Conservation (phyloP, 1,284 basidiomycete genomes). For the Ganoderma meredithae region DNA sequence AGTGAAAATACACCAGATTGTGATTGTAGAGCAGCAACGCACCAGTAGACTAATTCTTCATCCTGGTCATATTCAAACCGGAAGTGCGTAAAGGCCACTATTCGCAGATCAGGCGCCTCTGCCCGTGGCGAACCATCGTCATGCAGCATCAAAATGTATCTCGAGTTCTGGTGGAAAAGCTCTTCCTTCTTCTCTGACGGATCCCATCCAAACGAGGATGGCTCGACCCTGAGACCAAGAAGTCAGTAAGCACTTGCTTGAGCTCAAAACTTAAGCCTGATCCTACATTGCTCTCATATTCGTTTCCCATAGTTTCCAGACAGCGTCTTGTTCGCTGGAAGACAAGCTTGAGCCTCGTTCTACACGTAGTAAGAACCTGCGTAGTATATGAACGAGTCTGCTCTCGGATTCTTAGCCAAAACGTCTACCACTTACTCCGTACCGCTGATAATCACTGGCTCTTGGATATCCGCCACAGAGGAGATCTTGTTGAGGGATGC, state of each 20-base stretch:
- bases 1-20: background rate
- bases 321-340: constrained; percentile 45
- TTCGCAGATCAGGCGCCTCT: constrained; percentile 22
- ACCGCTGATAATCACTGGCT: constrained; percentile 12
- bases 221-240: constrained; percentile 16
- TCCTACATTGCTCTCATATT: constrained; percentile 20
- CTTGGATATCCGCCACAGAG: constrained; percentile 10
- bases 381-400: background rate
- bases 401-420: too few relatives aligned
- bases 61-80: constrained; percentile 73
- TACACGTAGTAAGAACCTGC: constrained; percentile 47
- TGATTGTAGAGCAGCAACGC: constrained; percentile 19
- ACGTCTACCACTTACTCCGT: constrained; percentile 6
- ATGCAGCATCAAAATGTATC: constrained; percentile 60
- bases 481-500: constrained; percentile 24
- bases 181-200: constrained; percentile 62
- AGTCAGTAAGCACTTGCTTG: background rate
- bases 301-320: constrained; percentile 56
- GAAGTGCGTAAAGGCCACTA: constrained; percentile 68
- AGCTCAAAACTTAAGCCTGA: too few relatives aligned
- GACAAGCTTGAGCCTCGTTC: constrained; percentile 48
- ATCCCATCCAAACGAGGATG: constrained; percentile 75
- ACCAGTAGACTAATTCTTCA: constrained; percentile 75
- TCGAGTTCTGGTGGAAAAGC: constrained; percentile 63
- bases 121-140: background rate